Evolutionary conservation across 2,329 filamentous ascomycete genomes (phyloP), one percentile per base, ranked within the genome.

Genomic region (Capronia coronata): DNA sequence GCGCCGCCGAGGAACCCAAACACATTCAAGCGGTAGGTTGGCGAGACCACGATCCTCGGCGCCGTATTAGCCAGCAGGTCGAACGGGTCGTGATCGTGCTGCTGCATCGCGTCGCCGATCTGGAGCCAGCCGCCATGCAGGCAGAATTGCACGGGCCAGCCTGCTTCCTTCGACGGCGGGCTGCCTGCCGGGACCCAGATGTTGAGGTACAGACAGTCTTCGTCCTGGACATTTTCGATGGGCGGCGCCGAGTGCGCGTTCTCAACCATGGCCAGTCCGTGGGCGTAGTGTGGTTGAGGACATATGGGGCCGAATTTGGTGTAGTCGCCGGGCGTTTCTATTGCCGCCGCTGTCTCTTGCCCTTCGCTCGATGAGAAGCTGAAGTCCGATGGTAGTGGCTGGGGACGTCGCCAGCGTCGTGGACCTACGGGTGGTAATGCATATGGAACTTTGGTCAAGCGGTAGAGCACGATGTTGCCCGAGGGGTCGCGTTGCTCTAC

Each of bases 171-270:
- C 1, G 56, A 43, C 2, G 57, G 40, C 25, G 25, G 6, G 6
- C 10, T 27, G 22, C 59, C 34, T 2, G 67, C 64, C 0, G 74
- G 73, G 0, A 68, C 68, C 71, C 71, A 77, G 50, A 76, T 67
- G 47, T 77, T 76, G 39, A 72, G 63, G 30, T 69, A 69, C 34
- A 77, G 62, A 41, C 74, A 77, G 58, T 77, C 74, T 51, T 77
- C 75, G 13, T 65, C 65, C 49, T 67, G 69, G 3, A 48, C 45
- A 3, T 63, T 60, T 4, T 59, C 46, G 2, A 60, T 53, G 5
- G 53, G 59, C 1, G 55, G 51, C 7, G 56, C 61, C 59, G 53
- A 51, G n/a, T 62, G 57, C 1, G 62, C 60, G 9, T 64, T 59
- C 3, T 58, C 56, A 2, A 64, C 41, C 2, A 58, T 46, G 23